phyloP scores from a whole-genome alignment of 2,329 filamentous ascomycete genomes.

The Bisporella sp. region DNA sequence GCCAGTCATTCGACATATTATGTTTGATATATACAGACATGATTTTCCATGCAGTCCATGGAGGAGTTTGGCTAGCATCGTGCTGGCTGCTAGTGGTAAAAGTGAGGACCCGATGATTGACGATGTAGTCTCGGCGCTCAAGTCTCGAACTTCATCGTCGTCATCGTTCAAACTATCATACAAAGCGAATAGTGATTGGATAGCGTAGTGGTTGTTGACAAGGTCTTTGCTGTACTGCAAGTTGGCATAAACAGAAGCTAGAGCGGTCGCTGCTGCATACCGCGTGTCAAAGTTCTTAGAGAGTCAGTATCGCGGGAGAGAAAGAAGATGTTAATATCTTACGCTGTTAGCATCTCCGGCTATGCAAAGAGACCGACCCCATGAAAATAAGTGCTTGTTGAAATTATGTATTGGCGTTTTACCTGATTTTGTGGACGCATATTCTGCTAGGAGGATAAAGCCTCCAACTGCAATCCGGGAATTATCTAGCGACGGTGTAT shows the following conservation, averaged over 20 bases:
- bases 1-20: constrained; percentile 17
- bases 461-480: constrained; percentile 43
- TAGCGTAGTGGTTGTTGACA: constrained; percentile 25
- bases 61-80: constrained; percentile 10
- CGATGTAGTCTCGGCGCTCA: constrained; percentile 22
- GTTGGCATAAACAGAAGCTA: constrained; percentile 42
- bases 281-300: constrained; percentile 57
- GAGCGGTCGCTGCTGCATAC: constrained; percentile 49
- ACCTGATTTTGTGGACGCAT: background rate
- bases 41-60: constrained; percentile 2
- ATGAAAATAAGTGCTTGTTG: constrained; percentile 27
- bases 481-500: constrained; percentile 35
- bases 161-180: constrained; percentile 82
- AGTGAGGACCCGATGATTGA: constrained; percentile 41
- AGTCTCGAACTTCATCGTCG: constrained; percentile 77
- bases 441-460: constrained; percentile 9
- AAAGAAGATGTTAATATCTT: constrained; percentile 12
- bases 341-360: constrained; percentile 44
- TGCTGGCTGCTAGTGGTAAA: constrained; percentile 13
- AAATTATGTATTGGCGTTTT: background rate
- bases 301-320: constrained; percentile 3
- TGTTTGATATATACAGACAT: constrained; percentile 3
- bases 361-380: constrained; percentile 44
- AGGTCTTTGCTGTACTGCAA: constrained; percentile 7
- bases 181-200: constrained; percentile 56